Base-by-base conservation (phyloP, 1,284 basidiomycete genomes). In the Anthracocystis panici-leucophaei region DNA sequence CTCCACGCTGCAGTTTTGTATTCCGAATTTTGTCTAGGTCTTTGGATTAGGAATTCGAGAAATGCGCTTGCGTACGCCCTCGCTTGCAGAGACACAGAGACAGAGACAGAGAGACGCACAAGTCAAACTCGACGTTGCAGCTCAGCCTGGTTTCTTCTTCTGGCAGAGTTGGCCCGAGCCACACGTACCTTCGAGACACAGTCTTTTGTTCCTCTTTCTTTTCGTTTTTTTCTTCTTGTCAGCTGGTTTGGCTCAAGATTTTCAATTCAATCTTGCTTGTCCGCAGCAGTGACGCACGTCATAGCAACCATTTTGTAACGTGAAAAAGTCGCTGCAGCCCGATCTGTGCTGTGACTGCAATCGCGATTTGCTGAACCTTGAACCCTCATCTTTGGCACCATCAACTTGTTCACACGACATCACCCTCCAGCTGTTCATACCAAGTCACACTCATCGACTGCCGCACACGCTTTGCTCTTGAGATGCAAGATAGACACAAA, bases 1-100 rank as follows among this genome's bases (percentile, higher is more conserved):
- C 52, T 45, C 53, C 53, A 55, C 53, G 42, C 42, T 55, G 53
- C 53, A 44, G 53, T 31, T 44, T 55, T 55, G 53, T 55, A 55
- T 55, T 55, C 41, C 38, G 33, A 51, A 51, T 38, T 20, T 38
- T 2, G 11, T 38, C 11, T 16, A 16, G 35, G 35, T 38, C 35
- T 38, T 16, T 14, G 35, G 35, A 27, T 6, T 27, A 23, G 21
- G 20, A 40, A 40, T 54, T 55, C 29, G 53, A 55, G 53, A 55
- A 55, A 48, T 29, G 14, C 35, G 12, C 35, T 38, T 38, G 35
- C 35, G 35, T 38, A 35, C 55, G 55, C 55, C 45, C 55, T 57
- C 55, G 55, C 55, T 48, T 57, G 35, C 2, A 38, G 31, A 12
- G n/a, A n/a, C n/a, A n/a, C n/a, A 33, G 31, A 33, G 35, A 38